A percentile compares a stretch with the other conserved stretches of the same genome.
These are phyloP conservation scores for Mycogone perniciosa DNA, from an alignment of 2,329 filamentous ascomycete genomes.

Conservation along the genomic window DNA sequence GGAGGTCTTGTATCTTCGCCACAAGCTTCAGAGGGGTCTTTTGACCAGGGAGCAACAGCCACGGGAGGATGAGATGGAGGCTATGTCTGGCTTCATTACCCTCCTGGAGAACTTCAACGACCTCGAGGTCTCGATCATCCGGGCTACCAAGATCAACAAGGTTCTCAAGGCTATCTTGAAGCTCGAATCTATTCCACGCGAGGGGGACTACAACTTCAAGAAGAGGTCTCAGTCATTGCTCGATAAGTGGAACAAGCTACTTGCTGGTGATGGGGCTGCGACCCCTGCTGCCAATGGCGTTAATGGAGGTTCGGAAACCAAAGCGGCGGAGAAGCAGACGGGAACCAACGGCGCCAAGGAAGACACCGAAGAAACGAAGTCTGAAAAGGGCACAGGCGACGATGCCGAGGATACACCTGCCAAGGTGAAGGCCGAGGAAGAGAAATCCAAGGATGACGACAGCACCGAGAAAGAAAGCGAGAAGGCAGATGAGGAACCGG, in stretches of 20 bases:
- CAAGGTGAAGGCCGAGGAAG: slow-evolving; percentile 22
- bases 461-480: slow-evolving; percentile 21
- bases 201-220: slow-evolving; percentile 88
- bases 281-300: slow-evolving; percentile 40
- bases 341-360: slow-evolving; percentile 37
- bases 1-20: slow-evolving; percentile 85
- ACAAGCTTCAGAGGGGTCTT: slow-evolving; percentile 92
- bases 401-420: slow-evolving; percentile 26
- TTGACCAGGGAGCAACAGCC: slow-evolving; percentile 76
- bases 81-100: slow-evolving; percentile 68
- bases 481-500: slow-evolving; percentile 17
- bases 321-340: slow-evolving; percentile 36
- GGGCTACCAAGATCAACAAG: slow-evolving; percentile 95
- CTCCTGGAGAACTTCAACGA: slow-evolving; percentile 76
- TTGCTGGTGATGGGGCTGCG: slow-evolving; percentile 51
- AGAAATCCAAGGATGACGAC: slow-evolving; percentile 16
- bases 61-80: slow-evolving; percentile 77
- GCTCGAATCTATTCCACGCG: slow-evolving; percentile 74
- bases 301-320: slow-evolving; percentile 37
- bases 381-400: slow-evolving; percentile 29
- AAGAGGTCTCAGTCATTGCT: slow-evolving; percentile 71
- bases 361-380: slow-evolving; percentile 27
- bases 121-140: slow-evolving; percentile 83
- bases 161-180: slow-evolving; percentile 93
- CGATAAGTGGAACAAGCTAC: slow-evolving; percentile 81